Conservation (phyloP, 306 rosid genomes). For the Vigna hirtella region DNA sequence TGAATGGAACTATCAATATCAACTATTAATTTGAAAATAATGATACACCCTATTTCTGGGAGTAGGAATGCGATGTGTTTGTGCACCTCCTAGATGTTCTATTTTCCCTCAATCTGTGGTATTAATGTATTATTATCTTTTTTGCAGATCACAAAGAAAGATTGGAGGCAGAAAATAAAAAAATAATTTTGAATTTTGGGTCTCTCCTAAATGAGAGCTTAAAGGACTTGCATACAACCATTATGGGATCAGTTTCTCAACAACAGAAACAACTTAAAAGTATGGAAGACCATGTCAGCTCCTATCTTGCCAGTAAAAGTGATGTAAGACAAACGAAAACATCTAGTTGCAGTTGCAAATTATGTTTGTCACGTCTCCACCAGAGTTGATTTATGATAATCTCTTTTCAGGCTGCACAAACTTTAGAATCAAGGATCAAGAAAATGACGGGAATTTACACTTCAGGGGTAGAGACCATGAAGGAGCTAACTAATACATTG, state of each 20-base stretch:
- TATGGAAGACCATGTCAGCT: conserved; percentile 75
- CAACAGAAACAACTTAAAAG: conserved; percentile 73
- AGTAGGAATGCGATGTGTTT: background rate
- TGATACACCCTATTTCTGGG: background rate
- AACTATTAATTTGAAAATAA: background rate
- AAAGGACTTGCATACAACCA: conserved; percentile 69
- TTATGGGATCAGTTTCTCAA: conserved; percentile 76
- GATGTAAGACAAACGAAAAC: conserved; percentile 66
- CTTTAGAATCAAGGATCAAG: conserved; percentile 70
- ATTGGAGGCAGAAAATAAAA: conserved; percentile 77
- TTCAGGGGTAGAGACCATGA: conserved; percentile 71
- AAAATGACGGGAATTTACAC: conserved; percentile 71
- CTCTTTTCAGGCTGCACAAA: conserved; percentile 69
- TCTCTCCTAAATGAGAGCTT: conserved; percentile 73
- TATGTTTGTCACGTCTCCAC: conserved; percentile 24
- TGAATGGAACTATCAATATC: background rate
- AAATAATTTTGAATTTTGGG: conserved; percentile 65
- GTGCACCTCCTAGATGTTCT: conserved; percentile 13
- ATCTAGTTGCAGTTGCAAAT: conserved; percentile 6
- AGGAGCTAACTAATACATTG: conserved; percentile 66
- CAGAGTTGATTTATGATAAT: conserved; percentile 32
- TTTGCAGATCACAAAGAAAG: conserved; percentile 71
- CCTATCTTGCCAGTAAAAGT: conserved; percentile 71
- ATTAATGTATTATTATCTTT: background rate
- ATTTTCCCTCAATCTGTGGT: conserved; percentile 22